Conservation (phyloP, 345 rosid genomes). For the Dipteronia sinensis region DNA sequence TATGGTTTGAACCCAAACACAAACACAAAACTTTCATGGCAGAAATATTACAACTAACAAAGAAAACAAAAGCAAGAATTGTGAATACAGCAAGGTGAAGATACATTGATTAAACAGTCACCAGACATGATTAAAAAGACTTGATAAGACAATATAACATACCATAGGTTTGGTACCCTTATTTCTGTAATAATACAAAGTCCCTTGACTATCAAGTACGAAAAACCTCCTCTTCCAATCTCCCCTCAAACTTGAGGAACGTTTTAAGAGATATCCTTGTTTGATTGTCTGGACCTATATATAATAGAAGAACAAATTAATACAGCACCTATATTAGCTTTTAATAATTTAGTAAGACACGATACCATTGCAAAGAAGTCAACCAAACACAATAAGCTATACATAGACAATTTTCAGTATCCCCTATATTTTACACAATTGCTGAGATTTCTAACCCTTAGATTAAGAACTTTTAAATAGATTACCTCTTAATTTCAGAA, state of each 20-base stretch:
- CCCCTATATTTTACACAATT: not conserved
- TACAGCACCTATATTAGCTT: slow-evolving; percentile 3
- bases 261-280: slow-evolving; percentile 80
- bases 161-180: slow-evolving; percentile 62
- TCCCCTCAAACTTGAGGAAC: slow-evolving; percentile 67
- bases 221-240: slow-evolving; percentile 93
- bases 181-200: slow-evolving; percentile 69
- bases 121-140: slow-evolving; percentile 17
- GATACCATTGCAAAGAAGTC: not conserved
- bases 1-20: too few relatives aligned
- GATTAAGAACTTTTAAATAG: not conserved
- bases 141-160: slow-evolving; percentile 23
- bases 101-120: not conserved
- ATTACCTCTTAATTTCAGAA: not conserved
- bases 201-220: slow-evolving; percentile 82
- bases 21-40: too few relatives aligned
- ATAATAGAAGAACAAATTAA: slow-evolving; percentile 20
- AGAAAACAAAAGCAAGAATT: not conserved
- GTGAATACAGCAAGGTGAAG: not conserved
- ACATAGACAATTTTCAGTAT: not conserved
- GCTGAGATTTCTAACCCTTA: not conserved
- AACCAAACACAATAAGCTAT: not conserved
- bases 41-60: not conserved
- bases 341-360: slow-evolving; percentile 11
- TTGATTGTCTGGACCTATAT: slow-evolving; percentile 59